Conservation (phyloP, 1,284 basidiomycete genomes). For the Lentinus polychrous region DNA sequence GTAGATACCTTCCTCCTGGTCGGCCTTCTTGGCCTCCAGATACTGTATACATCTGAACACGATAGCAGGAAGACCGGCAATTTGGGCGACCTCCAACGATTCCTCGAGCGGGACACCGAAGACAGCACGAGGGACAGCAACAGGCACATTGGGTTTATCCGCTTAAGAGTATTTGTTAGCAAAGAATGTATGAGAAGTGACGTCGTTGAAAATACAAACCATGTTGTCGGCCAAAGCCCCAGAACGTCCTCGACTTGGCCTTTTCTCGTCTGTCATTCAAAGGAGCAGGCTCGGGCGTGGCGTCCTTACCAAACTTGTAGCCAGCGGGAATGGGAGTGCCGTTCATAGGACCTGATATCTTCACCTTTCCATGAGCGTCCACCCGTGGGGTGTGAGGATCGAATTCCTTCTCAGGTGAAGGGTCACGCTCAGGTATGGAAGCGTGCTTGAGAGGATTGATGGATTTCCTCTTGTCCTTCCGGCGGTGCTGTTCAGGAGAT, state of each 20-base stretch:
- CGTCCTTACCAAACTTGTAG: slow-evolving; percentile 78
- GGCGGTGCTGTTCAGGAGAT: slow-evolving; percentile 49
- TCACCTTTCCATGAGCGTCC: slow-evolving; percentile 51
- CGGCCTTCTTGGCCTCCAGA: slow-evolving; percentile 84
- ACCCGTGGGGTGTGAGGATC: slow-evolving; percentile 25
- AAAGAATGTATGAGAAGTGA: neutral
- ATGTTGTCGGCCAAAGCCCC: slow-evolving; percentile 69
- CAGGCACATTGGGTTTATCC: slow-evolving; percentile 37
- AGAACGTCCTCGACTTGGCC: slow-evolving; percentile 84
- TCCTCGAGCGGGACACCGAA: slow-evolving; percentile 89
- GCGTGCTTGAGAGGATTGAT: slow-evolving; percentile 42
- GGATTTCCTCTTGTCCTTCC: slow-evolving; percentile 45
- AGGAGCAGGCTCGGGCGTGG: slow-evolving; percentile 36
- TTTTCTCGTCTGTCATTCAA: slow-evolving; percentile 72
- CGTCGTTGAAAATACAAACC: slow-evolving; percentile 25
- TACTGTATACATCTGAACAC: slow-evolving; percentile 93
- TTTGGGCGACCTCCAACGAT: slow-evolving; percentile 81
- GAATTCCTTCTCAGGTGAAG: slow-evolving; percentile 52
- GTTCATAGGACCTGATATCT: slow-evolving; percentile 87
- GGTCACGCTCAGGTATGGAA: slow-evolving; percentile 45
- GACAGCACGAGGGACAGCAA: slow-evolving; percentile 62
- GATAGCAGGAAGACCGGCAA: slow-evolving; percentile 88
- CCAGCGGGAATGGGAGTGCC: slow-evolving; percentile 83
- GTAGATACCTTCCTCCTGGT: slow-evolving; percentile 97
- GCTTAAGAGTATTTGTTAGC: slow-evolving; percentile 1